phyloP scores from a whole-genome alignment of 2,329 filamentous ascomycete genomes.

The Ascochyta rabiei region DNA sequence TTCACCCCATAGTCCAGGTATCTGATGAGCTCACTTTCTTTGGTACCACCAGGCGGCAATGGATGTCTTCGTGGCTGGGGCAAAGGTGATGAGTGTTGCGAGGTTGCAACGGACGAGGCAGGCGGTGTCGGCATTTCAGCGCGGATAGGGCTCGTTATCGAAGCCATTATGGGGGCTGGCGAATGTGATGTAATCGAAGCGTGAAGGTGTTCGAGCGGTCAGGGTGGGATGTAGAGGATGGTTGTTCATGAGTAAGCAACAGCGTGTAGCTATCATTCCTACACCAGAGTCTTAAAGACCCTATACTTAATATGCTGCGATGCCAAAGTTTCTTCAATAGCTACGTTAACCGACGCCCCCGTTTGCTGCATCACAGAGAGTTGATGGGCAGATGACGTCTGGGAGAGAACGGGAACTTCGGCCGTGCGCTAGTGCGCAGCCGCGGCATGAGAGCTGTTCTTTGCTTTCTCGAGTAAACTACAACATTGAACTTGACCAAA shows the following conservation, averaged over 20 bases:
- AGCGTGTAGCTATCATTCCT: conserved; percentile 24
- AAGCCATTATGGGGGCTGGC: conserved; percentile 17
- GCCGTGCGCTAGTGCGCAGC: background rate
- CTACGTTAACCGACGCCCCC: background rate
- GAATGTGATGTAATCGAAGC: background rate
- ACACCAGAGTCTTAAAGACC: background rate
- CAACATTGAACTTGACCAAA: too few relatives aligned
- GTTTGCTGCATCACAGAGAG: background rate
- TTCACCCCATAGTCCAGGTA: conserved; percentile 60
- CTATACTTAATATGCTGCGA: background rate
- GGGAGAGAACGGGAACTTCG: background rate
- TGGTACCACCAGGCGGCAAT: conserved; percentile 61
- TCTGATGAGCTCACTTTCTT: conserved; percentile 64
- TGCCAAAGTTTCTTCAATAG: background rate
- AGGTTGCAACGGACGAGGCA: conserved; percentile 53
- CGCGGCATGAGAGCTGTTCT: background rate
- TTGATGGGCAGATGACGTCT: background rate
- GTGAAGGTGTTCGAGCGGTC: conserved; percentile 1
- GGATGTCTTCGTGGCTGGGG: conserved; percentile 60
- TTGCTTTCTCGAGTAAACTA: too few relatives aligned
- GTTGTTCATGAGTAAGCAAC: conserved; percentile 21
- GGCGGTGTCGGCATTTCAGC: conserved; percentile 53
- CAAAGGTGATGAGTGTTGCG: conserved; percentile 51
- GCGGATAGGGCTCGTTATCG: conserved; percentile 2
- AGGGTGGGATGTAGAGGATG: conserved; percentile 18